Base-by-base conservation (phyloP, 2,329 filamentous ascomycete genomes). In the Sclerotinia subarctica region DNA sequence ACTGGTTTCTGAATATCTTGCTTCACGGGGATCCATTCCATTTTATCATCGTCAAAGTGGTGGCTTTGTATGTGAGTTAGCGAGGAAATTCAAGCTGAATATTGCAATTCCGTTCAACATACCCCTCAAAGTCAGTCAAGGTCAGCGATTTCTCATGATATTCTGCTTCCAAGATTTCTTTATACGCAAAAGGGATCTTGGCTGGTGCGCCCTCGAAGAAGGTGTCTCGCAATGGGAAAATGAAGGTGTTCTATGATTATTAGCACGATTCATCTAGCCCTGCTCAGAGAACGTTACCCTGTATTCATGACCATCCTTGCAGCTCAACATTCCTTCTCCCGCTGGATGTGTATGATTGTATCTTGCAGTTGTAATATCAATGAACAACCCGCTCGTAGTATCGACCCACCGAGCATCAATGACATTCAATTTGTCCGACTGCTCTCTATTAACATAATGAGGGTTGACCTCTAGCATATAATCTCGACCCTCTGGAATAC, bases 361-460 rank as follows among this genome's bases (percentile, higher is more conserved):
- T 63, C 76, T 86, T 53, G 94, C 80, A n/a, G 86, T 91, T 3
- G 92, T 95, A 75, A 96, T 93, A 78, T 95, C 92, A 78, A 95
- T 88, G 78, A 91, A 96, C 74, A 94, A 83, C 67, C 92, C 92
- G 73, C 88, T 94, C 68, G 81, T 80, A 68, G 84, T 85, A 78
- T 95, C 91, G 74, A 95, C 90, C 91, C 91, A 96, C 69, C 92
- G 85, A 44, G 89, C 92, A 78, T 95, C 92, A 74, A 95, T 95
- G 68, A 94, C 85, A 77, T 96, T 96, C 75, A 84, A 80, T 49
- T 89, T 90, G 73, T 90, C 85, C 62, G 86, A 86, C 47, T 86
- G 84, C 51, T 83, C 83, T 4, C 88, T 81, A 63, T 89, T 84
- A 70, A 82, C 80, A 74, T 90, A 86, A 81, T 89, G 87, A 1